These are phyloP conservation scores for Alnus rubra DNA, from an alignment of 306 rosid species.

Conservation along the genomic window DNA sequence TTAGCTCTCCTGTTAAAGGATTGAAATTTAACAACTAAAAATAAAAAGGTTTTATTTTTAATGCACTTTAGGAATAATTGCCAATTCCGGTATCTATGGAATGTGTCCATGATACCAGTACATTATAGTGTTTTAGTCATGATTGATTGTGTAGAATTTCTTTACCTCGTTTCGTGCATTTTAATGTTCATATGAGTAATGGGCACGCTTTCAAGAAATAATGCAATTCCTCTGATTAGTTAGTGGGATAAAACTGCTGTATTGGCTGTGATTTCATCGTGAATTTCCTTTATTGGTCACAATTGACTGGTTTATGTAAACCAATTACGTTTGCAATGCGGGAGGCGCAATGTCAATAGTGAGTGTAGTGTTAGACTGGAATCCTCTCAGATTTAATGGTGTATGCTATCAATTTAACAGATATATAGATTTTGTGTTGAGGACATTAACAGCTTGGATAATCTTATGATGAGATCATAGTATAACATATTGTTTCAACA, in stretches of 20 bases:
- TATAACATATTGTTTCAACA: too few species aligned
- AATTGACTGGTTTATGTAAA: neutral
- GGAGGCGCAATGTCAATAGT: neutral
- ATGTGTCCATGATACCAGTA: neutral
- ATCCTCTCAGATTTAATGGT: neutral
- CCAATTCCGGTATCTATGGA: neutral
- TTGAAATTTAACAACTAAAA: neutral
- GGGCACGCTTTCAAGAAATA: neutral
- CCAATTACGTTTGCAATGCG: neutral
- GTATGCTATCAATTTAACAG: neutral
- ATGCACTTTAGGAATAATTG: too few species aligned
- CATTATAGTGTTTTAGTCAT: too few species aligned
- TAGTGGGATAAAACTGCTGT: neutral
- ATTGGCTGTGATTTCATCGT: neutral
- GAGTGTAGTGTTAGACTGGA: neutral
- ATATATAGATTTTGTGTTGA: too few species aligned
- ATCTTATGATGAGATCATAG: too few species aligned
- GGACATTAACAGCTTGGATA: too few species aligned
- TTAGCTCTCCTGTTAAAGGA: neutral
- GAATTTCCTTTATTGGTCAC: neutral
- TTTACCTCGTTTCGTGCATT: neutral
- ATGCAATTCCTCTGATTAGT: neutral
- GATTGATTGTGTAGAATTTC: too few species aligned
- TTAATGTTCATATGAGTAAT: neutral
- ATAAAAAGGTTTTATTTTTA: too few species aligned